These are phyloP conservation scores for Malus sylvestris DNA, from an alignment of 306 rosid species.

Conservation along the genomic window DNA sequence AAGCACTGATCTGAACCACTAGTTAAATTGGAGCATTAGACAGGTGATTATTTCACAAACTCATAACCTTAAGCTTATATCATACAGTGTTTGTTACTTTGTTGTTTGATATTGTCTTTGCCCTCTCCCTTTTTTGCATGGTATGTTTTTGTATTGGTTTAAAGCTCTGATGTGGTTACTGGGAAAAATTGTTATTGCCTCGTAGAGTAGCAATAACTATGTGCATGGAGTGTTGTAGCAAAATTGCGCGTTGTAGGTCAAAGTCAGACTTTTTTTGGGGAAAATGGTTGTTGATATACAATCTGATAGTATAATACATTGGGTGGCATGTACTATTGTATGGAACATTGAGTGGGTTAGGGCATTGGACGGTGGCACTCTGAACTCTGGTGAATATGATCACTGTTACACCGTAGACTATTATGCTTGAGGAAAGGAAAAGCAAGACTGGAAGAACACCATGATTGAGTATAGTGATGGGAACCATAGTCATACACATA, in stretches of 20 bases:
- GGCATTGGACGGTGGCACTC: neutral
- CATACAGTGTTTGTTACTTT: neutral
- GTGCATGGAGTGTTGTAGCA: neutral
- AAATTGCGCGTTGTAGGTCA: neutral
- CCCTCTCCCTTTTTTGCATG: neutral
- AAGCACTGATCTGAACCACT: constrained; percentile 28
- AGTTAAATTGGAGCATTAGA: neutral
- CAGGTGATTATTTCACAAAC: constrained; percentile 33
- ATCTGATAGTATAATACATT: neutral
- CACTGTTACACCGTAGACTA: no score
- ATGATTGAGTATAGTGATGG: neutral
- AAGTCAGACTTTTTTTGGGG: neutral
- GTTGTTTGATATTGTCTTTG: neutral
- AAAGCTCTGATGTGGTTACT: neutral
- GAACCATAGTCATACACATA: neutral
- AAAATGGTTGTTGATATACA: neutral
- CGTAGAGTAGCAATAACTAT: neutral
- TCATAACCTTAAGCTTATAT: neutral
- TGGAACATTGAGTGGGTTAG: neutral
- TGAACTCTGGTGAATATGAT: neutral
- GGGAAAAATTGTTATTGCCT: neutral
- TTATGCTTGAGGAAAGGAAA: neutral
- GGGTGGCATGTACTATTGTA: neutral
- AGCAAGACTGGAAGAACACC: neutral
- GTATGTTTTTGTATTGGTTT: neutral